Evolutionary conservation across 2,329 filamentous ascomycete genomes (phyloP), one percentile per base, ranked within the genome.

Genomic region (Pseudogymnoascus destructans): DNA sequence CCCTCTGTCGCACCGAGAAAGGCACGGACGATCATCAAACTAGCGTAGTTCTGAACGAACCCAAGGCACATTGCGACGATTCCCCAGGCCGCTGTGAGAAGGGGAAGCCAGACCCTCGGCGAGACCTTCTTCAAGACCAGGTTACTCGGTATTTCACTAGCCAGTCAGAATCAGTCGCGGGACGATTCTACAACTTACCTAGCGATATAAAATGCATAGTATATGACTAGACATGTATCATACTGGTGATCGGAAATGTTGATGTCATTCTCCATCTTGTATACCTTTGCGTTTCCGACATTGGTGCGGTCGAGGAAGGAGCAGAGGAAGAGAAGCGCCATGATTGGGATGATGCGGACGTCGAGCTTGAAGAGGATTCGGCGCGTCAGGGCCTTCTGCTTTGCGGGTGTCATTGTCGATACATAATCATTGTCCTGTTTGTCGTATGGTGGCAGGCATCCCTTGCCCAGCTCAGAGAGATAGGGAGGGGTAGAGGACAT

Each of bases 301-400:
- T 87, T 88, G n/a, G 84, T 86, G 42, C 85, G 77, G 69, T 87
- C 85, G 58, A 80, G 73, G 62, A 80, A 79, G 1, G 82, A 85
- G 70, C 80, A 85, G 8, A 86, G 73, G 63, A 85, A 85, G 1
- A 87, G 71, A 0, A 86, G 65, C 0, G 81, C 77, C n/a, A 87
- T 74, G 5, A 83, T 70, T 0, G 83, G 82, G 5, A 86, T 71
- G 25, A 86, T 78, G 55, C 80, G 74, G 19, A 74, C 70, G 68
- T 81, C 79, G 61, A 79, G 72, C 68, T 81, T 81, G 65, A 74
- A 73, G 15, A 82, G 67, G 23, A 81, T 66, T 52, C 66, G 72
- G 27, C 72, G 70, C 15, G 72, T 74, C 61, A 77, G 62, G 10
- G 61, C 64, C 8, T 59, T 46, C 59, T n/a, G 54, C n/a, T 64